phyloP scores from a whole-genome alignment of 2,329 filamentous ascomycete genomes.

The Fusarium sororula region DNA sequence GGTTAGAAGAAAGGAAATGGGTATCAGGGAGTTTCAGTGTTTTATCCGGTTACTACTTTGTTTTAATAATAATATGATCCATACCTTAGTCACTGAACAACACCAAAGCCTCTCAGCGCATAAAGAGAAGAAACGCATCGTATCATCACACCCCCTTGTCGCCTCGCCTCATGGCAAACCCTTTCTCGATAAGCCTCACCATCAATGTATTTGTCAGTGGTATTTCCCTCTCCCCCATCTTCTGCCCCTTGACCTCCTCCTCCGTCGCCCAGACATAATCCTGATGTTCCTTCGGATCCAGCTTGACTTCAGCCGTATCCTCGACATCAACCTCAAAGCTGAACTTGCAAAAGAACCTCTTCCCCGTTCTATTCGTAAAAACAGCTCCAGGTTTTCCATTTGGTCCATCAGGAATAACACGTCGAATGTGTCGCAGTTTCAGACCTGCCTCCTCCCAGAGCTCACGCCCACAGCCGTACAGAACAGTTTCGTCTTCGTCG shows the following conservation, averaged over 20 bases:
- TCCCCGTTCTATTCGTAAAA: constrained; percentile 49
- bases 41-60: no score
- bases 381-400: constrained; percentile 35
- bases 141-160: background rate
- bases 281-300: constrained; percentile 55
- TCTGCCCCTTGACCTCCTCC: constrained; percentile 47
- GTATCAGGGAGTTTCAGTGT: background rate
- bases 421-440: constrained; percentile 40
- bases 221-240: constrained; percentile 42
- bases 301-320: constrained; percentile 39
- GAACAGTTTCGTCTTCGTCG: constrained; percentile 50
- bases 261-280: constrained; percentile 52
- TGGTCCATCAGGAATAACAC: constrained; percentile 43
- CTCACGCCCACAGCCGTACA: constrained; percentile 57
- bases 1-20: background rate
- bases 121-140: background rate
- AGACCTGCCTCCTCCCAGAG: constrained; percentile 59
- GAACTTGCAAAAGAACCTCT: constrained; percentile 44
- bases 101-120: no score
- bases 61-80: background rate
- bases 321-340: constrained; percentile 50
- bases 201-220: constrained; percentile 45
- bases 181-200: constrained; percentile 43
- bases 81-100: background rate
- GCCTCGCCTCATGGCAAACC: constrained; percentile 42